Base-by-base conservation (phyloP, 345 rosid species). In the Euclidium syriacum region DNA sequence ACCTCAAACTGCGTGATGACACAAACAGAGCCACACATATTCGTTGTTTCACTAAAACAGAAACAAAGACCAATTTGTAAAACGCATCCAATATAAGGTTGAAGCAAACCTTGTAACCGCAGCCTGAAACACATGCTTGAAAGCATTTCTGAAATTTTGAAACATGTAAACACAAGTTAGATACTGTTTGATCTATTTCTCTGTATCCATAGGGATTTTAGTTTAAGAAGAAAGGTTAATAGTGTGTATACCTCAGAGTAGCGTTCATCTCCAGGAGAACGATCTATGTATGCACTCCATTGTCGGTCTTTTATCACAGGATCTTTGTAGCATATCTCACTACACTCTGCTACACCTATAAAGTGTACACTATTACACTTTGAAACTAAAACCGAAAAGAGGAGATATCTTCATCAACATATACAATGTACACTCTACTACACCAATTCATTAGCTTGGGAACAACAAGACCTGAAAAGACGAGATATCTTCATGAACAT, bases 251-350 rank as follows among this genome's bases (percentile, higher is more conserved):
- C 96, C 87, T 83, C 86, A 12, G 97, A 90, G 75, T 82, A 83
- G 62, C 58, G 62, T 39, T 85, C 88, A 77, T 87, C 79, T 53
- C 97, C 97, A 59, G 97, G 94, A 67, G 96, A 85, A 58, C 96
- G 87, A 64, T 94, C 99, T 19, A 94, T 90, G 46, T 79, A 87
- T 34, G 96, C 88, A 66, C 89, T 94, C 99, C 99, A 94, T 65
- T 83, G 78, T 50, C 8, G 79, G 74, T 94, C 95, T 80, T 94
- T 94, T 43, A 94, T 64, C 30, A 94, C 99, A 57, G 99, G 99
- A 59, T 90, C 97, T 84, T 94, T 94, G 30, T 87, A 94, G 80
- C 99, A 90, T 58, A 83, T 85, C 77, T 90, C 95, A 14, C 85
- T 61, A 59, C 99, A 94, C 59, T 80, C 90, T 32, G 50, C 72